Percentiles rank a stretch among this genome's conserved stretches.
Evolutionary conservation across 129 eudicot genomes (phyloP).

Genomic region (Cynara cardunculus): DNA sequence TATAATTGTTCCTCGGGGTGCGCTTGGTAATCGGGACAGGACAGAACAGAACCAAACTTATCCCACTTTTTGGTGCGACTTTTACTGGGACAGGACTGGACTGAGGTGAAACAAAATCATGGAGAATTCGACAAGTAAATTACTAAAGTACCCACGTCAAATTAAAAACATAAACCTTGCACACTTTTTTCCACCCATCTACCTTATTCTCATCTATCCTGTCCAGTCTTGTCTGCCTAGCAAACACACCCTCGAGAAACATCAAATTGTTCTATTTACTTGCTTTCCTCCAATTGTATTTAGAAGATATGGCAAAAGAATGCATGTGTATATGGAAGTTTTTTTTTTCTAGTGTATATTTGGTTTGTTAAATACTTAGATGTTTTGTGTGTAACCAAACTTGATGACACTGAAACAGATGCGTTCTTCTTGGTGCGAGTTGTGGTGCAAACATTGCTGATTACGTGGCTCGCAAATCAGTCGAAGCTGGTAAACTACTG

Average conservation of each 20-base stretch:
- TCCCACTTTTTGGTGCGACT: neutral
- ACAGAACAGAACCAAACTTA: neutral
- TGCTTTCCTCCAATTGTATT: neutral
- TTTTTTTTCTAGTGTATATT: neutral
- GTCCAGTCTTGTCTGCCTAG: neutral
- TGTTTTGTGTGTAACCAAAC: neutral
- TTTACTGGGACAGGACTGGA: neutral
- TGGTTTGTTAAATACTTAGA: neutral
- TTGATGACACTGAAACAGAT: slow-evolving; percentile 37
- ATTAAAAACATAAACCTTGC: neutral
- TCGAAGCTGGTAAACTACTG: slow-evolving; percentile 68
- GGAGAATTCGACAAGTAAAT: neutral
- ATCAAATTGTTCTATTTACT: neutral
- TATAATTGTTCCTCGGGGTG: neutral
- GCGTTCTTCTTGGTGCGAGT: slow-evolving; percentile 88
- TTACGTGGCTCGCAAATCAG: slow-evolving; percentile 75
- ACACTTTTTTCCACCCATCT: neutral
- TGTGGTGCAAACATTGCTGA: slow-evolving; percentile 95
- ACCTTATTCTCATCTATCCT: neutral
- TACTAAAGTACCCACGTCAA: neutral
- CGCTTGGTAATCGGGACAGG: neutral
- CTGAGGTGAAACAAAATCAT: neutral
- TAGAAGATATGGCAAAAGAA: neutral
- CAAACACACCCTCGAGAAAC: neutral
- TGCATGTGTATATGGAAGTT: neutral